Base-by-base conservation (phyloP, 176 grass and related monocot genomes). In the Bolboschoenus planiculmis region DNA sequence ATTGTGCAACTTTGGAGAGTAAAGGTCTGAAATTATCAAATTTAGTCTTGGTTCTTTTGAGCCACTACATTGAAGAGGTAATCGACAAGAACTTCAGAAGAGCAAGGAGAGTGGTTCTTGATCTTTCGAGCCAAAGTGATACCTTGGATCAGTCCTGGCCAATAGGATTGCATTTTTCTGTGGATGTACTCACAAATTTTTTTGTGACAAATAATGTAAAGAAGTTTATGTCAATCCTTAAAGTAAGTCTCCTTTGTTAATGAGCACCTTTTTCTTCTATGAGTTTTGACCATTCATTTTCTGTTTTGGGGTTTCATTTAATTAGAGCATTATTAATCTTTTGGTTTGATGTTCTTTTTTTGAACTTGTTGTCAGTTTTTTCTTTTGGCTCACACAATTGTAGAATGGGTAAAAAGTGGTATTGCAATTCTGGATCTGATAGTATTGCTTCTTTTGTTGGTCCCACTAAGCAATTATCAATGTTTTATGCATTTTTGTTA, bases 201-300 rank as follows among this genome's bases (percentile, higher is more conserved):
- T 74, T 46, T 4, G 40, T 74, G n/a, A 44, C 40, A 74, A 59
- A 81, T 81, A 60, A 26, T 81, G 56, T 60, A 42, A 81, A 81
- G 78, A 81, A 81, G 56, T 81, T 81, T 24, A 81, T 81, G 78
- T 81, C 37, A 44, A 42, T 46, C 27, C 36, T 81, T 37, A 81
- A 60, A 63, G 78, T 81, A 81, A 81, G 50, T 39, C 15, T 81
- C n/a, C 10, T 81, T 81, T 8, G 13, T 60, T 61, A 46, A 65
- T 65, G 61, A 65, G 11, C 29, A 65, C 61, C 4, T 34, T 63
- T 21, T 14, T 18, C 61, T 65, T 64, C 56, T 20, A 65, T 65
- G 29, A 35, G 30, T 65, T 31, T 35, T 13, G 29, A 26, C 15
- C 15, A 35, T 35, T 35, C 5, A 18, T 35, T 33, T 65, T 18